Evolutionary conservation across 805 yeast genomes (phyloP).

Genomic region (Candida khao-thaluensis): DNA sequence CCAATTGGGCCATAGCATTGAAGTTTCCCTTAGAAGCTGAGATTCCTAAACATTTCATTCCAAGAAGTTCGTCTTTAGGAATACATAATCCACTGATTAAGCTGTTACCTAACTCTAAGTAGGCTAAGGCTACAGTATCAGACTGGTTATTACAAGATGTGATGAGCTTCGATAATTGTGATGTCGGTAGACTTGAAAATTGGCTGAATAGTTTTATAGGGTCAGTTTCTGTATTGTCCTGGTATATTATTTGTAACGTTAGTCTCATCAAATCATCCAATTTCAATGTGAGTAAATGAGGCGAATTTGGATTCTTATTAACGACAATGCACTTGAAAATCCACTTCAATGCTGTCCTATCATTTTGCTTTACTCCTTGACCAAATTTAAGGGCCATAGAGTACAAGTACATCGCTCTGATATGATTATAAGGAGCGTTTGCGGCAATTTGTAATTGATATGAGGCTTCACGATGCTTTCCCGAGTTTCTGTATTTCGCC

Average conservation of each 20-base stretch:
- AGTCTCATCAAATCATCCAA: slow-evolving; percentile 30
- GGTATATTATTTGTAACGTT: slow-evolving; percentile 23
- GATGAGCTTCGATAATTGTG: slow-evolving; percentile 28
- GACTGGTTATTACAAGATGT: slow-evolving; percentile 34
- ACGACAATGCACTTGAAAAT: slow-evolving; percentile 46
- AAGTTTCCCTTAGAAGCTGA: slow-evolving; percentile 67
- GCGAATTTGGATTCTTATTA: slow-evolving; percentile 16
- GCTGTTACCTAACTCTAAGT: slow-evolving; percentile 61
- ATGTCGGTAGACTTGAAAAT: slow-evolving; percentile 23
- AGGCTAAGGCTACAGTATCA: slow-evolving; percentile 49
- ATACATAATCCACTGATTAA: slow-evolving; percentile 58
- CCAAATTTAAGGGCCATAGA: slow-evolving; percentile 68
- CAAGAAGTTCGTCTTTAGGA: slow-evolving; percentile 52
- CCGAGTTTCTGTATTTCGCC: slow-evolving; percentile 50
- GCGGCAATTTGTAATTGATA: slow-evolving; percentile 68
- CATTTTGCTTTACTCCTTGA: slow-evolving; percentile 62
- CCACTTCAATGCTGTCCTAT: slow-evolving; percentile 57
- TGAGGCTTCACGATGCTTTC: slow-evolving; percentile 66
- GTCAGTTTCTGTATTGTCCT: slow-evolving; percentile 23
- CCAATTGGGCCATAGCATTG: slow-evolving; percentile 69
- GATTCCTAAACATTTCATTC: slow-evolving; percentile 57
- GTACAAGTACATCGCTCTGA: slow-evolving; percentile 63
- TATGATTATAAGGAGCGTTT: slow-evolving; percentile 52
- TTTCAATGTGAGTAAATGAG: slow-evolving; percentile 25
- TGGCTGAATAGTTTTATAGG: slow-evolving; percentile 24